A percentile compares a stretch with the other conserved stretches of the same genome.
Evolutionary conservation across 2,329 filamentous ascomycete species (phyloP).

Genomic region (Calonectria pseudoturangicola): DNA sequence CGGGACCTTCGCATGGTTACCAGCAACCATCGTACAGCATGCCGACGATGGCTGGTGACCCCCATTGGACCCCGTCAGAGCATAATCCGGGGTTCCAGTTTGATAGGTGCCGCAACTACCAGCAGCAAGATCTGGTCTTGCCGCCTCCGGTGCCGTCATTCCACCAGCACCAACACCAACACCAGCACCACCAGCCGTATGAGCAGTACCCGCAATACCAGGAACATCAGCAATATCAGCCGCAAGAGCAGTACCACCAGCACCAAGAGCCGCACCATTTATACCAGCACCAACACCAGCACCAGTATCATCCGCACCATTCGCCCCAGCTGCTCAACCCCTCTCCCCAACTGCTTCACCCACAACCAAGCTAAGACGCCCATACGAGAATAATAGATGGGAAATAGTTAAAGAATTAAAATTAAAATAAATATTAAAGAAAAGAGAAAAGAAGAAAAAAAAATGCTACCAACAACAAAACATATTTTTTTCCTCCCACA

Average conservation of each 20-base stretch:
- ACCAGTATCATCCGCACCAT: neutral
- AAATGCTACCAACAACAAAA: too few species aligned
- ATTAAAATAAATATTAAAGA: too few species aligned
- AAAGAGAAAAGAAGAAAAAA: too few species aligned
- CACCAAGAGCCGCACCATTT: neutral
- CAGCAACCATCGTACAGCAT: too few species aligned
- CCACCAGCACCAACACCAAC: neutral
- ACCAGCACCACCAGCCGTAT: neutral
- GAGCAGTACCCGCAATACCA: neutral
- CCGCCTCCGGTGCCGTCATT: neutral
- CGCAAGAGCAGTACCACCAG: neutral
- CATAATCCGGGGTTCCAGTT: neutral
- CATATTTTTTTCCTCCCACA: too few species aligned
- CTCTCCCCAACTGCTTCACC: neutral
- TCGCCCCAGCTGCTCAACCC: neutral
- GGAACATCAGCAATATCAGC: neutral
- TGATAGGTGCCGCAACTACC: neutral
- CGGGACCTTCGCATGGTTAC: neutral
- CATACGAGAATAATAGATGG: neutral
- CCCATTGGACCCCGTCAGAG: conserved; percentile 4
- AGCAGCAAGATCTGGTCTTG: neutral
- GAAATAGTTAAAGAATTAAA: too few species aligned
- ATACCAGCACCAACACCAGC: neutral
- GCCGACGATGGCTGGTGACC: neutral
- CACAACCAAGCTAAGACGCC: neutral